Base-by-base conservation (phyloP, 768 basidiomycete genomes). In the Phylloporus sp. region DNA sequence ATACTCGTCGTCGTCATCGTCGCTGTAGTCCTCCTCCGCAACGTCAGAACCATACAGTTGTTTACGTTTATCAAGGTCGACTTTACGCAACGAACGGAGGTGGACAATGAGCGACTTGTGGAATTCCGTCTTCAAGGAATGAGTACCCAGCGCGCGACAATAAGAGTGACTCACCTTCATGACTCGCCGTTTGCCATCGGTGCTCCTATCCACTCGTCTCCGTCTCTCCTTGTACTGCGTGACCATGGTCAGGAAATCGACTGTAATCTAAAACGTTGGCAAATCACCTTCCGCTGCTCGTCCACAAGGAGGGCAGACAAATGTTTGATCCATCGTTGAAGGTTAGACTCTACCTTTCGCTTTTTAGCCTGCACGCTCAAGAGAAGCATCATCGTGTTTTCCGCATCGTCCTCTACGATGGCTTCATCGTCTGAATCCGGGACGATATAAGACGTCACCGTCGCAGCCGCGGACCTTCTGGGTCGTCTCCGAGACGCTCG, bases 341-440 rank as follows among this genome's bases (percentile, higher is more conserved):
- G 56, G 46, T 74, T 69, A 9, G 72, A 69, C 53, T 77, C 75
- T 4, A 65, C 69, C 33, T 63, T 67, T 41, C 66, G 63, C 52
- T 69, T 71, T 44, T 68, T 64, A 22, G 62, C 59, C 38, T 66
- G 61, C 49, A 66, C 50, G 18, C 58, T 64, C 46, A 60, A 61
- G 26, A 58, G 50, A 17, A 47, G 52, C 44, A 59, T 60, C 54
- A 69, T 61, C 17, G 61, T 64, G 37, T 63, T 63, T 31, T 67
- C 65, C 21, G 68, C 63, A 17, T 68, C 61, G 33, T 72, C 71
- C 24, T 67, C 69, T 7, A 57, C 66, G 31, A 78, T 78, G 9
- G 64, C 68, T 53, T 86, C 86, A 47, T 86, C 84, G 55, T 86
- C 85, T 11, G 84, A 87, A 60, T 82, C 82, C 1, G 84, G 81